These are phyloP conservation scores for Exophiala oligosperma DNA, from an alignment of 2,329 filamentous ascomycete genomes.

Conservation along the genomic window DNA sequence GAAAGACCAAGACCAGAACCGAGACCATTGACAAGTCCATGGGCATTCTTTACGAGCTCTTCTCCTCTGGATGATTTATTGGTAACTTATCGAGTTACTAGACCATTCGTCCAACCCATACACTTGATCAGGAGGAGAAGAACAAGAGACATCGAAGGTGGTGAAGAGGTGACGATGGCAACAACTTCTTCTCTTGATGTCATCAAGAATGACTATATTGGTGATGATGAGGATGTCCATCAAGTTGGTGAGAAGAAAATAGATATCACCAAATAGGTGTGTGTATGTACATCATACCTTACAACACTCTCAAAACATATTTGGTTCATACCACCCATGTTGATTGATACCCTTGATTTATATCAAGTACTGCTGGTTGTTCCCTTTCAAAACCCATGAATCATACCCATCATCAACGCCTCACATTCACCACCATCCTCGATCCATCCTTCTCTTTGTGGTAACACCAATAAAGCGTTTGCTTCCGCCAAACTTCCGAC, in stretches of 20 bases:
- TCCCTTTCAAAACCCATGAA: slow-evolving; percentile 34
- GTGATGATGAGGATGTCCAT: neutral
- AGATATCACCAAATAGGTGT: neutral
- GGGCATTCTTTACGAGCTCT: slow-evolving; percentile 11
- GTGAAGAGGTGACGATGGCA: neutral
- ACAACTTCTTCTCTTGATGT: neutral
- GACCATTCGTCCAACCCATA: slow-evolving; percentile 8
- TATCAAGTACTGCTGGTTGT: no score
- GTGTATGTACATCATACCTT: no score
- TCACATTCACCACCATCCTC: slow-evolving; percentile 70
- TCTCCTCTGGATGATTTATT: slow-evolving; percentile 18
- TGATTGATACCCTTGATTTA: no score
- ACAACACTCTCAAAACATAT: no score
- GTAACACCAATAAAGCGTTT: slow-evolving; percentile 76
- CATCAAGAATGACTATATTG: neutral
- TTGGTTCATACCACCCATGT: no score
- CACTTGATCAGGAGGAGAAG: neutral
- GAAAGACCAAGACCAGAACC: neutral
- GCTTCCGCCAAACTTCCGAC: slow-evolving; percentile 87
- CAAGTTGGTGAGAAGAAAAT: neutral
- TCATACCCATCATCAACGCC: slow-evolving; percentile 72
- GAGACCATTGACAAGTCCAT: slow-evolving; percentile 7
- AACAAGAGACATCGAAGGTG: neutral
- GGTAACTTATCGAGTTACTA: slow-evolving; percentile 12
- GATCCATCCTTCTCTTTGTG: slow-evolving; percentile 59